A percentile compares a stretch with the other conserved stretches of the same genome.
Evolutionary conservation across 2,329 filamentous ascomycete species (phyloP).

Genomic region (Alternaria solani): DNA sequence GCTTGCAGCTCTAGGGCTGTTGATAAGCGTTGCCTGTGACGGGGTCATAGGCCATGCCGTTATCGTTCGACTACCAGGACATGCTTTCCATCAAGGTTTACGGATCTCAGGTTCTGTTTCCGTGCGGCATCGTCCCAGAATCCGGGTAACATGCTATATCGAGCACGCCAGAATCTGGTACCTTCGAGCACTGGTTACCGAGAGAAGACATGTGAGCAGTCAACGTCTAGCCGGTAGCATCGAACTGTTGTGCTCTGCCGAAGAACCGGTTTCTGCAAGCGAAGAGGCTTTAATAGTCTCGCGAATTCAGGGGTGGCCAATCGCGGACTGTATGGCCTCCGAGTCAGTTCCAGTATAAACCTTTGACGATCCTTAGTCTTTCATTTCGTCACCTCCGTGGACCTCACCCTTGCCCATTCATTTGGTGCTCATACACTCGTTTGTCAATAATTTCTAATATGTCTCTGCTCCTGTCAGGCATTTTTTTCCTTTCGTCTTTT

Average conservation of each 20-base stretch:
- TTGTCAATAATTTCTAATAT: constrained; percentile 12
- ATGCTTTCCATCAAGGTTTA: constrained; percentile 1
- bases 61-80: not conserved
- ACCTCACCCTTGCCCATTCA: constrained; percentile 5
- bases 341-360: constrained; percentile 9
- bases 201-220: not conserved
- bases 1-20: not conserved
- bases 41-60: not conserved
- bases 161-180: not conserved
- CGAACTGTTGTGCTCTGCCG: not conserved
- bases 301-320: constrained; percentile 9
- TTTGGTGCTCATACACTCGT: constrained; percentile 4
- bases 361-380: constrained; percentile 2
- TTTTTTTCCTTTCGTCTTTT: constrained; percentile 27
- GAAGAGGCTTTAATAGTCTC: not conserved
- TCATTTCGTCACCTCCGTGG: not conserved
- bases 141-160: not conserved
- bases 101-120: not conserved
- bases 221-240: not conserved
- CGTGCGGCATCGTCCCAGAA: not conserved
- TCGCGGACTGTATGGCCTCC: not conserved
- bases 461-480: constrained; percentile 16
- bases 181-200: not conserved
- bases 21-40: not conserved
- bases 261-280: not conserved